Evolutionary conservation across 768 basidiomycete species (phyloP), one percentile per base, ranked within the genome.

Genomic region (Tephrocybe sp.): DNA sequence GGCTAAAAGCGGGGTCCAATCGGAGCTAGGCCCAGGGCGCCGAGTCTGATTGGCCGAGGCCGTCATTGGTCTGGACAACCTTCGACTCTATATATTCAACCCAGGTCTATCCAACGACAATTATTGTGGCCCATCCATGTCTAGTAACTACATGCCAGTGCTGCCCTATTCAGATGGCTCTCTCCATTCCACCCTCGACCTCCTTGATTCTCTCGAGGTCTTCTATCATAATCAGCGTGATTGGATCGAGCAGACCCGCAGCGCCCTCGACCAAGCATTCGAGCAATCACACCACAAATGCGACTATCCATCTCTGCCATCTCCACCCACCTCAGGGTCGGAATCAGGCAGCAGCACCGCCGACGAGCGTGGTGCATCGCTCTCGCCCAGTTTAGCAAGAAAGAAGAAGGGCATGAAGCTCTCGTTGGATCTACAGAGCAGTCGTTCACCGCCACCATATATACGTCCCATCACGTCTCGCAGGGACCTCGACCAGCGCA

Each of bases 191-290:
- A 80, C 85, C n/a, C 69, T 78, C 37, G 68, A 74, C 56, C 76
- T 84, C 55, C 80, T 87, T 60, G 80, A 86, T 57, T 77, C 78
- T 22, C 80, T 89, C 44, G 74, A 83, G 34, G 69, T 76, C 5
- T 87, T 83, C 58, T 89, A 88, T 64, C 80, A 85, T 61, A 77
- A 81, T 54, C 84, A 87, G 66, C 81, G 81, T 31, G 80, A 78
- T 69, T 88, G 86, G 84, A 78, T 87, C 5, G 80, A 83, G 54
- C 81, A 81, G 48, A 83, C 82, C 40, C 81, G 84, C 32, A 79
- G 79, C 15, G 70, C 73, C 42, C 76, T 87, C 55, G 80, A 84
- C 40, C 28, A 36, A 7, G 49, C 55, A 4, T 43, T 26, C 44
- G 13, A 37, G 9, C 30, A 46, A 4, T 8, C 38, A n/a, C n/a